Evolutionary conservation across 805 yeast genomes (phyloP).

Genomic region (Hanseniaspora singularis): DNA sequence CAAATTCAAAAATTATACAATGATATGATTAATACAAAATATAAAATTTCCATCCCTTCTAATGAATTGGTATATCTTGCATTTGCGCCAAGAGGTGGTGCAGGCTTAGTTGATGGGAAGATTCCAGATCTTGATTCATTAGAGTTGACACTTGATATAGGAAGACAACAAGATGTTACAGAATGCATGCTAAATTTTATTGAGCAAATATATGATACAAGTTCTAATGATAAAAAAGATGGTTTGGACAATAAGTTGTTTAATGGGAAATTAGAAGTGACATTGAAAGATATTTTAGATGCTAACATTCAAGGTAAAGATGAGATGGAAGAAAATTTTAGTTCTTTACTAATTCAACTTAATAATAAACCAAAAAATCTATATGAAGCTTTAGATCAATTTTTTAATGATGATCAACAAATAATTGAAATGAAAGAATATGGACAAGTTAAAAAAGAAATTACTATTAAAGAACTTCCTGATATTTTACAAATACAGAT

Average conservation of each 20-base stretch:
- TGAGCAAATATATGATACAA: slow-evolving; percentile 76
- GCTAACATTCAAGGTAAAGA: slow-evolving; percentile 19
- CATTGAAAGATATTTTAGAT: slow-evolving; percentile 42
- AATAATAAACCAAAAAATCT: slow-evolving; percentile 80
- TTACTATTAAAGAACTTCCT: slow-evolving; percentile 63
- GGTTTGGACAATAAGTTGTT: slow-evolving; percentile 73
- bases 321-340: slow-evolving; percentile 58
- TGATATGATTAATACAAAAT: slow-evolving; percentile 51
- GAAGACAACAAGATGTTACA: slow-evolving; percentile 94
- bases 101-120: slow-evolving; percentile 10
- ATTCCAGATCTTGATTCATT: slow-evolving; percentile 39
- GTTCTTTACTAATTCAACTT: slow-evolving; percentile 71
- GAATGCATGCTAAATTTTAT: slow-evolving; percentile 93
- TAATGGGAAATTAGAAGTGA: slow-evolving; percentile 76
- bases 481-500: slow-evolving; percentile 80
- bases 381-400: slow-evolving; percentile 80
- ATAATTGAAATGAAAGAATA: slow-evolving; percentile 51
- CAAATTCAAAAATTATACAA: slow-evolving; percentile 58
- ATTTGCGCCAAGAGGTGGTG: slow-evolving; percentile 41
- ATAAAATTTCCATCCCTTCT: slow-evolving; percentile 64
- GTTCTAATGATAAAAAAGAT: slow-evolving; percentile 53
- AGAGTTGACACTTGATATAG: slow-evolving; percentile 64
- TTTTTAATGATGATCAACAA: slow-evolving; percentile 57
- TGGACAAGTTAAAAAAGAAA: slow-evolving; percentile 60
- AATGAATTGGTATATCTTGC: slow-evolving; percentile 81